Conservation (phyloP, 2,329 filamentous ascomycete genomes). For the Lachnellula willkommii region DNA sequence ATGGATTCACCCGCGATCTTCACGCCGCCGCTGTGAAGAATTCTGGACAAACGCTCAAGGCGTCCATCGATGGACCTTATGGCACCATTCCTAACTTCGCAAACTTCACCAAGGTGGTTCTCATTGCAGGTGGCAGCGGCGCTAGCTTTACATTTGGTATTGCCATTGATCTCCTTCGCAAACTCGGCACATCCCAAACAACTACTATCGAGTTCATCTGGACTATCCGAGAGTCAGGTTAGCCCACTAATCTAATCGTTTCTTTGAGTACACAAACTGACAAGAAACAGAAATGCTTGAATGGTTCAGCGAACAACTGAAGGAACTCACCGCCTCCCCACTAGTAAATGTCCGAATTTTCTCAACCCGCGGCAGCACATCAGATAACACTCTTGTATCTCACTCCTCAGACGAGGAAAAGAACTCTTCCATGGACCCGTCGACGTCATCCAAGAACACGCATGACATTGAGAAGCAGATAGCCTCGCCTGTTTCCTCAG, state of each 20-base stretch:
- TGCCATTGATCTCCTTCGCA: constrained; percentile 40
- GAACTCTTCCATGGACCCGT: background rate
- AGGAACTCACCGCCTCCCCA: constrained; percentile 21
- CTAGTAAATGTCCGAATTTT: constrained; percentile 26
- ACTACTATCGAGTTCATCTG: constrained; percentile 42
- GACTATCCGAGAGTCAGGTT: constrained; percentile 42
- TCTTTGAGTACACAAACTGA: background rate
- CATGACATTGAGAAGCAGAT: background rate
- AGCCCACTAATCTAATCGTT: background rate
- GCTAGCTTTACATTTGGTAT: constrained; percentile 51
- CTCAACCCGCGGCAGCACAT: constrained; percentile 10
- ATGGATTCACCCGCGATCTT: constrained; percentile 53
- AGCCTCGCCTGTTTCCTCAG: background rate
- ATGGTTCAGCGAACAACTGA: constrained; percentile 26
- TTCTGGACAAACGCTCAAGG: constrained; percentile 43
- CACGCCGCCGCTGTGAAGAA: constrained; percentile 46
- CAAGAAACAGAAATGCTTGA: constrained; percentile 15
- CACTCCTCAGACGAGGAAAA: background rate
- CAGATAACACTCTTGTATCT: background rate
- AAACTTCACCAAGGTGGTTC: constrained; percentile 48
- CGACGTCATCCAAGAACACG: background rate
- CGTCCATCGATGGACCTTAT: constrained; percentile 55
- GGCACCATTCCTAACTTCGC: constrained; percentile 49
- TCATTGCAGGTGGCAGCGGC: constrained; percentile 56
- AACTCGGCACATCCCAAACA: constrained; percentile 37